Evolutionary conservation across 1,139 yeast genomes (phyloP), one percentile per base, ranked within the genome.

Genomic region (Blastobotrys capitulatus): DNA sequence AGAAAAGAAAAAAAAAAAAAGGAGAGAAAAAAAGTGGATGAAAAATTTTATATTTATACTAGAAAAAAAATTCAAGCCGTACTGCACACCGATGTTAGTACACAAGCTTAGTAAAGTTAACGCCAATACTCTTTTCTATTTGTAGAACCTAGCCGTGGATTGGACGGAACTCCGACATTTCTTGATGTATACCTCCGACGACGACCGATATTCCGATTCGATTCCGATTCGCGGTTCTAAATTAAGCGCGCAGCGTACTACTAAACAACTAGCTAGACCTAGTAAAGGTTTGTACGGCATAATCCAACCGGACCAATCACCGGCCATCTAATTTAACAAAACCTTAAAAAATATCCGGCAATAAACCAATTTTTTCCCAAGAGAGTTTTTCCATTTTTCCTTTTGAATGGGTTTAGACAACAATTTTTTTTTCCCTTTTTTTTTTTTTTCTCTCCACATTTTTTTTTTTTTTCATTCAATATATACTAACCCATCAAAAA

Each of bases 401-500:
- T 13, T 16, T 26, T 19, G 19, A 18, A 18, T n/a, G n/a, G n/a
- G 42, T 31, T n/a, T 16, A 27, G 26, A 12, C 9, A 6, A 6
- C n/a, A 12, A 13, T 8, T 12, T 25, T 39, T 39, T 22, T 20
- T n/a, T 22, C 18, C 15, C 25, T 25, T 43, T 27, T 18, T 39
- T 40, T 37, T 27, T 40, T 26, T 35, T 9, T 22, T 34, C 32
- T 6, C 48, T 29, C 42, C 46, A 39, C 44, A 31, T 37, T 35
- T 31, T 12, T 27, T 18, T 39, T 35, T 34, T 15, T 43, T 19
- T 37, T 3, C n/a, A 25, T 32, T 2, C 37, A 10, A 22, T 36
- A 34, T 41, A 19, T 27, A 42, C 36, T 5, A 37, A 37, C 4
- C 4, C 25, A 22, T 22, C 25, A 22, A 22, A 22, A 22, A 22